Base-by-base conservation (phyloP, 2,329 filamentous ascomycete species). In the Paradendryphiella salina region DNA sequence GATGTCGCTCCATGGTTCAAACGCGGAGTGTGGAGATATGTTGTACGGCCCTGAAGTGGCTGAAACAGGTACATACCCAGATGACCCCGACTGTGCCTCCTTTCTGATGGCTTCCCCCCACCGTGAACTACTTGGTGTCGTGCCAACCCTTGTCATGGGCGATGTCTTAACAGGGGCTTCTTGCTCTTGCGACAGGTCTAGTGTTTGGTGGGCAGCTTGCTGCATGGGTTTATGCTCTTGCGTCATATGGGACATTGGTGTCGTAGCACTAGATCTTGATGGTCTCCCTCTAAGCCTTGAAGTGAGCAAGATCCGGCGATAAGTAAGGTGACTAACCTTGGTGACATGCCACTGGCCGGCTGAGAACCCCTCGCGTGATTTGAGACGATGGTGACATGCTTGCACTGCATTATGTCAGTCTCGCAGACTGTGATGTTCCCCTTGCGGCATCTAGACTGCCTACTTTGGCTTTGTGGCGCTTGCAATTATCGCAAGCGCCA, bases 401-500 rank as follows among this genome's bases (percentile, higher is more conserved):
- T 50, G 5, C 46, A 50, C 46, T 50, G 13, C 34, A 14, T 17
- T 5, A 9, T 34, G 15, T 50, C 36, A 50, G 36, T 15, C 9
- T 15, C 28, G 28, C 11, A 5, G 13, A 9, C n/a, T 26, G 8
- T 3, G 9, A 10, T 15, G 5, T 15, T 45, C 4, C 9, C 6
- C 13, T 14, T 4, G 9, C 14, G 13, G 14, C 15, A 13, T 5
- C 13, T 7, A 17, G 17, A 17, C 17, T n/a, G 7, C n/a, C 15
- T 56, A 67, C 67, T 56, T 57, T 69, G 40, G 50, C 64, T 50
- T 70, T 70, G 18, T 57, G 55, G 13, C 52, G 59, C 32, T 56
- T 64, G 32, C 67, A 70, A 13, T 57, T 60, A 6, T 51, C 36
- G 45, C 67, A 70, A 32, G 67, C 67, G 13, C 66, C 66, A n/a